Base-by-base conservation (phyloP, 2,329 filamentous ascomycete species). In the Shiraia bambusicola region DNA sequence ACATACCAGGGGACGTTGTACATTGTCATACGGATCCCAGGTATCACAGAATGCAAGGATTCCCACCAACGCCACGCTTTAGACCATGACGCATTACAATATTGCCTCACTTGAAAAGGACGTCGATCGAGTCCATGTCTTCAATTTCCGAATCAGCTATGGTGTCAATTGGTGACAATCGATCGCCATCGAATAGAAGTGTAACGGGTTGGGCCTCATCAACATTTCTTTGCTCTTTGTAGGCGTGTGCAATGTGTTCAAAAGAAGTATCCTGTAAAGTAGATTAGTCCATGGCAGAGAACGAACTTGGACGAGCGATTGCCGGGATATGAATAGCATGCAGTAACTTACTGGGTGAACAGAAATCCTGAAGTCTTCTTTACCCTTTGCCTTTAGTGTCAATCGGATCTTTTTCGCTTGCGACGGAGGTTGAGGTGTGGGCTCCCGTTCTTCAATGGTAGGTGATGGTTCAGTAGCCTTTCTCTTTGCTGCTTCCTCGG, bases 301-400 rank as follows among this genome's bases (percentile, higher is more conserved):
- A 22, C 19, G 4, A 33, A 19, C 19, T 22, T 34, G 28, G 25
- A 17, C 11, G 17, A 15, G 7, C 24, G 11, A 17, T 25, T 13
- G 19, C 9, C 10, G 28, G 33, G 24, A 24, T 19, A 33, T 14
- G 19, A 22, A 22, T 22, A 8, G 8, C 8, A 14, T 6, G 14
- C 12, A 7, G 19, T 26, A 16, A 65, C 73, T 49, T 65, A 77
- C 75, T 43, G 70, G 65, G 32, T 69, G 69, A 10, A 76, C 73
- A 29, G 61, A 74, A 26, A 83, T 65, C 54, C 70, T 76, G 50
- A 77, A 75, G 26, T 81, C 75, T 8, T 69, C 63, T 30, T 72
- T 65, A 2, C 71, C 75, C 40, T 74, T 79, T 6, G 74, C 75
- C 49, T 76, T 78, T 19, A 84, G 52, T 5, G 75, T 64, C 19